phyloP scores from a whole-genome alignment of 805 yeast species.

The Maudiozyma serrabonitensis region DNA sequence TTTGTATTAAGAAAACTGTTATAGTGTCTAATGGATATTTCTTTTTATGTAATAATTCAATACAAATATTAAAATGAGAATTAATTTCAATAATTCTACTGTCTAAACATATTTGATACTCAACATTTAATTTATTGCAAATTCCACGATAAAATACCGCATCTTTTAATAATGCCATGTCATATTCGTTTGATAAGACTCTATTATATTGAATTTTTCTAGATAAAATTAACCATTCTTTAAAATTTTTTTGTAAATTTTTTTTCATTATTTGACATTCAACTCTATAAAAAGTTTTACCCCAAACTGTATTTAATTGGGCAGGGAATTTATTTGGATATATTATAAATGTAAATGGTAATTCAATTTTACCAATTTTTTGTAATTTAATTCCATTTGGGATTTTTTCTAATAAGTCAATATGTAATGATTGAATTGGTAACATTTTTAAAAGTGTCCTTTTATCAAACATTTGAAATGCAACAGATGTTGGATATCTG shows the following conservation, averaged over 20 bases:
- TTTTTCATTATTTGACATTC: slow-evolving; percentile 3
- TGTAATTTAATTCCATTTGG: not conserved
- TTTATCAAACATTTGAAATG: not conserved
- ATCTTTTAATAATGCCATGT: slow-evolving; percentile 6
- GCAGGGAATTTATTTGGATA: slow-evolving; percentile 1
- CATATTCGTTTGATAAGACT: slow-evolving; percentile 5
- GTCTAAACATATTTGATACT: slow-evolving; percentile 5
- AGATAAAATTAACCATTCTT: slow-evolving; percentile 10
- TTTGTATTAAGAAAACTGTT: slow-evolving; percentile 8
- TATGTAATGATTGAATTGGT: not conserved
- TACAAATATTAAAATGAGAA: slow-evolving; percentile 6
- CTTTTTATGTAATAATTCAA: slow-evolving; percentile 4
- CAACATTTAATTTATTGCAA: slow-evolving; percentile 7
- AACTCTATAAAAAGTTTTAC: slow-evolving; percentile 4
- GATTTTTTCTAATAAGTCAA: not conserved
- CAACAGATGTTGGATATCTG: not conserved
- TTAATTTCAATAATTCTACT: slow-evolving; percentile 12
- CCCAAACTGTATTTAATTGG: slow-evolving; percentile 1
- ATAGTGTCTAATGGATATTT: slow-evolving; percentile 3
- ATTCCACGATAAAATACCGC: slow-evolving; percentile 1
- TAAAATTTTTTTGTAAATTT: not conserved
- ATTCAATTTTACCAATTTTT: not conserved
- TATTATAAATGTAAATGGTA: not conserved
- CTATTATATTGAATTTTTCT: slow-evolving; percentile 9
- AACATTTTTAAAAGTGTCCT: not conserved